phyloP scores from a whole-genome alignment of 2,329 filamentous ascomycete species.

The Diaporthe sp. region DNA sequence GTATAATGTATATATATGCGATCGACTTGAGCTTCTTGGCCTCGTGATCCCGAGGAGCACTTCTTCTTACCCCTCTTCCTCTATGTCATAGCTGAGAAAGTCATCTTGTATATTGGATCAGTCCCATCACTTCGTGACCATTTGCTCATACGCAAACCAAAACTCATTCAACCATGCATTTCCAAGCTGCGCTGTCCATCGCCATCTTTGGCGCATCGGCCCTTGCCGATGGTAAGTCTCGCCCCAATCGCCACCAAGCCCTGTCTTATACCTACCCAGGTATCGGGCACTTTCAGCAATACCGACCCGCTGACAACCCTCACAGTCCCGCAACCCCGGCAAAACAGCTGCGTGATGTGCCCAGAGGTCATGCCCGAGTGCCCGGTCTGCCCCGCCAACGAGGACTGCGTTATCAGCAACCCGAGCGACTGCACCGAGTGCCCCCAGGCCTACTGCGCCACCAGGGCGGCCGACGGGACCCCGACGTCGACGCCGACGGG shows the following conservation, averaged over 20 bases:
- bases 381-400: slow-evolving; percentile 7
- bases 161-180: not conserved
- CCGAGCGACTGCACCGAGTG: slow-evolving; percentile 20
- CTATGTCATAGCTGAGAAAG: not conserved
- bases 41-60: slow-evolving; percentile 3
- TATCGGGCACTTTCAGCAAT: no score
- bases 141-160: no score
- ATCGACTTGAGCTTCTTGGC: slow-evolving; percentile 24
- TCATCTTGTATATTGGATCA: not conserved
- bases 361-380: slow-evolving; percentile 5
- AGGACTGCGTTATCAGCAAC: not conserved
- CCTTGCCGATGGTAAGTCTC: slow-evolving; percentile 1
- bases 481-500: slow-evolving; percentile 2
- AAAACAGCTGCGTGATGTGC: slow-evolving; percentile 25
- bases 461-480: not conserved
- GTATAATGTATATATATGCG: slow-evolving; percentile 5
- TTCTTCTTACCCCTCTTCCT: slow-evolving; percentile 3
- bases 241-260: not conserved
- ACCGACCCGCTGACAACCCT: not conserved
- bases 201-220: slow-evolving; percentile 18
- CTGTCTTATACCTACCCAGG: not conserved
- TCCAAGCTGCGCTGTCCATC: slow-evolving; percentile 18
- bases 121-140: not conserved
- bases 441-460: slow-evolving; percentile 9
- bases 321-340: not conserved